Base-by-base conservation (phyloP, 306 rosid genomes). In the Vigna nakashimae region DNA sequence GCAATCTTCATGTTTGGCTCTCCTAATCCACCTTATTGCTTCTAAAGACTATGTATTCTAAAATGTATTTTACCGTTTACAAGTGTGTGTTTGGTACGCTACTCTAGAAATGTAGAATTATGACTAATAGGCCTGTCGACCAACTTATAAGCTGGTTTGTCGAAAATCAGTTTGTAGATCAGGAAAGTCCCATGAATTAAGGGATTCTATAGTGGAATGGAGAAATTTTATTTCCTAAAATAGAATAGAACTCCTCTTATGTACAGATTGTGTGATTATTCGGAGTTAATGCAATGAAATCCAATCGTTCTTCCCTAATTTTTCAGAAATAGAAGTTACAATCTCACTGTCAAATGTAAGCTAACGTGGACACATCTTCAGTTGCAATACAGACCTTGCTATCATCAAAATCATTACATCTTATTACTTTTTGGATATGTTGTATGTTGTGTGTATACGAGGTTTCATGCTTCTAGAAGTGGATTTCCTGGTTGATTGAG, bases 401-500 rank as follows among this genome's bases (percentile, higher is more conserved):
- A 59, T 46, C 46, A 30, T 59, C 34, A 52, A 77, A 76, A 22
- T 30, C 74, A 53, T 11, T 76, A 30, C 0, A 30, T 30, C 34
- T 3, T 30, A 30, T 34, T 34, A 4, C 60, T 67, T 15, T 36
- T 18, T 15, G 59, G 71, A 17, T 60, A 53, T 30, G 17, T 48
- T 50, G 64, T 26, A 45, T 30, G 17, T 48, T 50, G 38, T 26
- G 38, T 14, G 69, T 18, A 17, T 34, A 34, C 10, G 58, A 12
- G 36, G 59, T 70, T 65, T 17, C 52, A 20, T 53, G 69, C 36
- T 58, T 74, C 64, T 73, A 26, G 7, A 45, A 18, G 15, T 70
- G 18, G 22, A 64, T 62, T 82, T 63, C 52, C 57, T 58, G 74
- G 68, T 43, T 72, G 76, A 22, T 26, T 72, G 74, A 40, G 55